Conservation (phyloP, 2,329 filamentous ascomycete genomes). For the Aspergillus nomiae region DNA sequence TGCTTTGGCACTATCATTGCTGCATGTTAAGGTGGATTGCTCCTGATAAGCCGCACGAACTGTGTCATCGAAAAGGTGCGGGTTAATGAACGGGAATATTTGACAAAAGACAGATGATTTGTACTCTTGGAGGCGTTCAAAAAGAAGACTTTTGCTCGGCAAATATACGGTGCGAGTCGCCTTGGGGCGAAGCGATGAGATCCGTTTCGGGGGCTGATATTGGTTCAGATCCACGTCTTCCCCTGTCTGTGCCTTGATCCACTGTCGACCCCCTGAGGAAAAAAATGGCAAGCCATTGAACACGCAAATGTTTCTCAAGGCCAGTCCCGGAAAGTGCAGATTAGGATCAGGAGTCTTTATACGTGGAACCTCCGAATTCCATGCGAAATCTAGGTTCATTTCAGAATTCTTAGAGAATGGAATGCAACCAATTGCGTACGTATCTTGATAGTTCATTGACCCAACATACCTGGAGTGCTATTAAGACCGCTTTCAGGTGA, state of each 20-base stretch:
- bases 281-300: slow-evolving; percentile 15
- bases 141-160: not conserved
- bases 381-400: not conserved
- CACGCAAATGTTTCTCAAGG: slow-evolving; percentile 11
- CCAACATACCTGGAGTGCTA: too few species aligned
- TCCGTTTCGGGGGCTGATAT: not conserved
- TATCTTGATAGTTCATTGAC: too few species aligned
- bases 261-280: slow-evolving; percentile 8
- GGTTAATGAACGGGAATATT: slow-evolving; percentile 9
- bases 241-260: slow-evolving; percentile 13
- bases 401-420: not conserved
- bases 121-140: not conserved
- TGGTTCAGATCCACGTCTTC: slow-evolving; percentile 7
- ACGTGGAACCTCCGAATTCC: not conserved
- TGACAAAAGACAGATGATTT: not conserved
- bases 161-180: not conserved
- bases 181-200: too few species aligned
- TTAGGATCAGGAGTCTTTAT: not conserved
- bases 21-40: not conserved
- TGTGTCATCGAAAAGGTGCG: slow-evolving; percentile 9
- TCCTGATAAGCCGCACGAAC: slow-evolving; percentile 11
- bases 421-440: too few species aligned
- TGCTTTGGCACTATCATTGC: slow-evolving; percentile 8
- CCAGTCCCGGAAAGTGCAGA: not conserved
- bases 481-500: too few species aligned